Percentiles rank a stretch among this genome's conserved stretches.
These are phyloP conservation scores for Danielozyma ontarioensis DNA, from an alignment of 805 yeast species.

Conservation along the genomic window DNA sequence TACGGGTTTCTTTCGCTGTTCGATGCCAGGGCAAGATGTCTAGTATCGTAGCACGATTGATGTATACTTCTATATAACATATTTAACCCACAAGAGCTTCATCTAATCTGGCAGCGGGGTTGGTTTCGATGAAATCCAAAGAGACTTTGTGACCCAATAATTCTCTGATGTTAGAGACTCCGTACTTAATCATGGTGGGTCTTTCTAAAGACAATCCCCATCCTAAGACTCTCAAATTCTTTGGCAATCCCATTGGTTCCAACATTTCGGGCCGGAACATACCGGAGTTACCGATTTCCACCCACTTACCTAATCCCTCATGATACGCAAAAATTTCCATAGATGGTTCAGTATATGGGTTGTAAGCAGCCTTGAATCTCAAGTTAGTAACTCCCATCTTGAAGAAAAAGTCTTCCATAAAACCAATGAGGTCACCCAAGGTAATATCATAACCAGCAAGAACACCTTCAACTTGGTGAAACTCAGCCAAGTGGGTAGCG, in stretches of 20 bases:
- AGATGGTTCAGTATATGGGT: constrained; percentile 98
- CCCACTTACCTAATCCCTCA: constrained; percentile 92
- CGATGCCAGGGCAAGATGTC: too few species aligned
- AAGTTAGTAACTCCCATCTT: constrained; percentile 96
- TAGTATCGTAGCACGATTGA: neutral
- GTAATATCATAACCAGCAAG: constrained; percentile 94
- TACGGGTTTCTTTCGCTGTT: too few species aligned
- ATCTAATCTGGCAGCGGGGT: constrained; percentile 97
- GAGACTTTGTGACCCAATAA: constrained; percentile 95
- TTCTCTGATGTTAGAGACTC: constrained; percentile 93
- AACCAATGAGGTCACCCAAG: constrained; percentile 92
- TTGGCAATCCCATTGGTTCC: constrained; percentile 96
- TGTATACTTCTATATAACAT: neutral
- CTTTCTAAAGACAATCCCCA: constrained; percentile 97
- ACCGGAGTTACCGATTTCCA: constrained; percentile 98
- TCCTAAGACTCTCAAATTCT: constrained; percentile 88
- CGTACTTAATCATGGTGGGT: constrained; percentile 99
- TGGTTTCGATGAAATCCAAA: constrained; percentile 87
- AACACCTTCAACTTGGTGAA: constrained; percentile 99
- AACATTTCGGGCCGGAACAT: constrained; percentile 99
- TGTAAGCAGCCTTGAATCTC: constrained; percentile 97
- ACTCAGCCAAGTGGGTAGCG: constrained; percentile 98
- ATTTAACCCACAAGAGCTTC: constrained; percentile 28
- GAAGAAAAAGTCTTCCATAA: constrained; percentile 94
- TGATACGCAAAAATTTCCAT: constrained; percentile 98